Percentiles rank a stretch among this genome's conserved stretches.
These are phyloP conservation scores for Aureobasidium mangrovei DNA, from an alignment of 2,329 filamentous ascomycete species.

Conservation along the genomic window DNA sequence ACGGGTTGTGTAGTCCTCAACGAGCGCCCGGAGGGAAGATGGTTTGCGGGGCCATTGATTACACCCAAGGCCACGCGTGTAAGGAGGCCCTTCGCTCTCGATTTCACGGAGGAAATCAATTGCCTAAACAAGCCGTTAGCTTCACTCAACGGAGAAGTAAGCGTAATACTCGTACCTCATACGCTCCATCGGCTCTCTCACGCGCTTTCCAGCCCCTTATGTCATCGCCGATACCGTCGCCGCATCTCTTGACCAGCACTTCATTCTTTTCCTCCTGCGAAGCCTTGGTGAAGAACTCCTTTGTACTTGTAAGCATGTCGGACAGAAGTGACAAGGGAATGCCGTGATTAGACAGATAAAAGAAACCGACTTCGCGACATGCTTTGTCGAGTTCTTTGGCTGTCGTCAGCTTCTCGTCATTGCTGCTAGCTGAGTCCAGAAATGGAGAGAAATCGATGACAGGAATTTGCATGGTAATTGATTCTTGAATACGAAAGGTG, in stretches of 20 bases:
- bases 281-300: constrained; percentile 4
- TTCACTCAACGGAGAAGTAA: neutral
- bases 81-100: neutral
- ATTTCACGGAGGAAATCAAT: constrained; percentile 8
- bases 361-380: constrained; percentile 8
- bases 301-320: neutral
- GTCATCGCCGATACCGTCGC: neutral
- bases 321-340: neutral
- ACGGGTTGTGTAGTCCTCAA: constrained; percentile 1
- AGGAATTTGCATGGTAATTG: neutral
- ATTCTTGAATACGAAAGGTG: no score
- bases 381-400: constrained; percentile 3
- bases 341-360: constrained; percentile 7
- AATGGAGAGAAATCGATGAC: constrained; percentile 3
- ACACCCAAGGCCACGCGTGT: neutral
- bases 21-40: neutral
- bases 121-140: neutral
- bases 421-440: neutral
- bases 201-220: neutral
- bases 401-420: neutral
- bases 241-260: neutral
- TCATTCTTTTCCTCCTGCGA: neutral
- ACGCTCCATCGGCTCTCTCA: neutral
- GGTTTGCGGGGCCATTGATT: constrained; percentile 1
- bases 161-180: neutral